Conservation (phyloP, 495 filamentous ascomycete genomes). For the Aspergillus nidulans region DNA sequence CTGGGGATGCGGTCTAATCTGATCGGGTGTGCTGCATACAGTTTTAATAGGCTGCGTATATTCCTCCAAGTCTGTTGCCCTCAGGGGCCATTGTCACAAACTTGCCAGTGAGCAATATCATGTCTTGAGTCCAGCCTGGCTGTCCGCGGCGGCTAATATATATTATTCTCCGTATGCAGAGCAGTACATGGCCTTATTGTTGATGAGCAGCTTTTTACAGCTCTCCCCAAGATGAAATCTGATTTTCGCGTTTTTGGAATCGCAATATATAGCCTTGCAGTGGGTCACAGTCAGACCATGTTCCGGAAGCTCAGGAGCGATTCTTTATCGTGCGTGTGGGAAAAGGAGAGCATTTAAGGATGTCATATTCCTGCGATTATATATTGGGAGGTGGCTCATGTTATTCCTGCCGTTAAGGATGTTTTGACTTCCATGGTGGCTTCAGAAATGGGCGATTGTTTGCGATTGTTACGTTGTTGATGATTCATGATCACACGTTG, state of each 20-base stretch:
- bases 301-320: background rate
- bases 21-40: background rate
- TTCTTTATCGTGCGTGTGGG: conserved; percentile 40
- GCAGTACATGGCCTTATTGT: conserved; percentile 24
- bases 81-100: conserved; percentile 1
- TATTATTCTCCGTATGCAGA: conserved; percentile 18
- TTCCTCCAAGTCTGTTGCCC: background rate
- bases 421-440: conserved; percentile 34
- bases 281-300: background rate
- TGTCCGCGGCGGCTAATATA: conserved; percentile 20
- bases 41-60: background rate
- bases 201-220: conserved; percentile 17
- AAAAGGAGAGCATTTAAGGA: conserved; percentile 39
- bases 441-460: conserved; percentile 27
- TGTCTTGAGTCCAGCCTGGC: conserved; percentile 18
- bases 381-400: conserved; percentile 34
- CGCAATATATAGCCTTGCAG: background rate
- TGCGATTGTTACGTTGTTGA: conserved; percentile 4
- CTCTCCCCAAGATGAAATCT: conserved; percentile 23
- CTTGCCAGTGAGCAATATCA: conserved; percentile 21
- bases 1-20: background rate
- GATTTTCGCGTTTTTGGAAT: background rate
- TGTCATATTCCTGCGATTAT: conserved; percentile 38
- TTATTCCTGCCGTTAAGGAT: conserved; percentile 24
- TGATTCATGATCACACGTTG: background rate